Evolutionary conservation across 257 asterid species (phyloP).

Genomic region (Solanum ossicruentum): DNA sequence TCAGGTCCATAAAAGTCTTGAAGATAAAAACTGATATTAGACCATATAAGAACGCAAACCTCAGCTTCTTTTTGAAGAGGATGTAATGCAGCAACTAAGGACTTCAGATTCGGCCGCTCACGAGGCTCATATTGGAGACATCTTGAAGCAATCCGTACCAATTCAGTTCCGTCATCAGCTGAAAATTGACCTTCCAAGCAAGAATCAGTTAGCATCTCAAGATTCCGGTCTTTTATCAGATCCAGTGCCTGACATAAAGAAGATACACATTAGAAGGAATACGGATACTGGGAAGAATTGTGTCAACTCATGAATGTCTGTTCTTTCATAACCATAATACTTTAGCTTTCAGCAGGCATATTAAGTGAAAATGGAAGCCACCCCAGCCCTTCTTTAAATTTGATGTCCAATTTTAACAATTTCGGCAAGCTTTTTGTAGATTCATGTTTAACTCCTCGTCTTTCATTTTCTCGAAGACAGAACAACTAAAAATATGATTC

Average conservation of each 20-base stretch:
- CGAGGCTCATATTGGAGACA: slow-evolving; percentile 93
- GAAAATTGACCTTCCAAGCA: slow-evolving; percentile 91
- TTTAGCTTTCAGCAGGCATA: background rate
- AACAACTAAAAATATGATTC: background rate
- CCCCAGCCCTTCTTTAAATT: background rate
- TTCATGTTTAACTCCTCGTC: background rate
- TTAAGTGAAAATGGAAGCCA: background rate
- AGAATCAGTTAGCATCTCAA: slow-evolving; percentile 39
- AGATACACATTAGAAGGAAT: background rate
- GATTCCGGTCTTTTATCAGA: slow-evolving; percentile 35
- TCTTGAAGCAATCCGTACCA: slow-evolving; percentile 81
- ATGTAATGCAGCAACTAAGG: slow-evolving; percentile 44
- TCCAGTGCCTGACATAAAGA: slow-evolving; percentile 30
- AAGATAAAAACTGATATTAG: background rate
- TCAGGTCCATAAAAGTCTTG: background rate
- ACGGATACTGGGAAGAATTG: background rate
- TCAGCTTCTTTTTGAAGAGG: slow-evolving; percentile 81
- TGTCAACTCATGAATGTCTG: background rate
- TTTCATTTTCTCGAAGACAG: background rate
- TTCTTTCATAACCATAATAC: background rate
- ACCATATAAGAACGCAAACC: slow-evolving; percentile 22
- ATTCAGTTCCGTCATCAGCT: slow-evolving; percentile 69
- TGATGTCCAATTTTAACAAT: background rate
- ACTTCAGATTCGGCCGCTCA: slow-evolving; percentile 74
- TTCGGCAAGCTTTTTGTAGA: background rate